Evolutionary conservation across 768 basidiomycete genomes (phyloP).

Genomic region (Russula sp.): DNA sequence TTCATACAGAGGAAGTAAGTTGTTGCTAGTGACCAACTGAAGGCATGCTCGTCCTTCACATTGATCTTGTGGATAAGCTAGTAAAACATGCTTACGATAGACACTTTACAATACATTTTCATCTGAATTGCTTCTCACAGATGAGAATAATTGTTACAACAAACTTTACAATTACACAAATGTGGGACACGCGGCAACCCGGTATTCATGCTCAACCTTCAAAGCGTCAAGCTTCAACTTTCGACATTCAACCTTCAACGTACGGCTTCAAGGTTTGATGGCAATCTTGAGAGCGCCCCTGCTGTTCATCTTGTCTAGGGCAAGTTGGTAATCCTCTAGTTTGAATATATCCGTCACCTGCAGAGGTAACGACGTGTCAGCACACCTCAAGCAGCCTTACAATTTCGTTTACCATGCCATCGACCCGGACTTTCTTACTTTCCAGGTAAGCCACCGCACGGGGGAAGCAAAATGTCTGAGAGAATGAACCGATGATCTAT

Average conservation of each 20-base stretch:
- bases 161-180: not conserved
- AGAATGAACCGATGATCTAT: constrained; percentile 88
- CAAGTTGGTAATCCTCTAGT: constrained; percentile 59
- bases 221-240: too few relatives aligned
- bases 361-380: constrained; percentile 2
- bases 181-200: not conserved
- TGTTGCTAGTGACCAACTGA: too few relatives aligned
- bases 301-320: constrained; percentile 63
- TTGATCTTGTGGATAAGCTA: too few relatives aligned
- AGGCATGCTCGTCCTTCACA: too few relatives aligned
- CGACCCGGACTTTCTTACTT: constrained; percentile 74
- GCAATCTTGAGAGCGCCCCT: constrained; percentile 52
- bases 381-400: not conserved
- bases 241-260: constrained; percentile 22
- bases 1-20: too few relatives aligned
- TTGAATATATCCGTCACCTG: constrained; percentile 57
- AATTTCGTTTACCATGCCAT: constrained; percentile 61
- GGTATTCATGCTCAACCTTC: not conserved
- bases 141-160: not conserved
- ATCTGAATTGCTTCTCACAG: not conserved
- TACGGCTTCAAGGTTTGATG: constrained; percentile 44
- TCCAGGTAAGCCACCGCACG: constrained; percentile 88
- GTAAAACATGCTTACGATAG: too few relatives aligned
- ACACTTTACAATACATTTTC: not conserved
- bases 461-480: constrained; percentile 87